These are phyloP conservation scores for Fusarium clavum DNA, from an alignment of 2,329 filamentous ascomycete genomes.

Conservation along the genomic window DNA sequence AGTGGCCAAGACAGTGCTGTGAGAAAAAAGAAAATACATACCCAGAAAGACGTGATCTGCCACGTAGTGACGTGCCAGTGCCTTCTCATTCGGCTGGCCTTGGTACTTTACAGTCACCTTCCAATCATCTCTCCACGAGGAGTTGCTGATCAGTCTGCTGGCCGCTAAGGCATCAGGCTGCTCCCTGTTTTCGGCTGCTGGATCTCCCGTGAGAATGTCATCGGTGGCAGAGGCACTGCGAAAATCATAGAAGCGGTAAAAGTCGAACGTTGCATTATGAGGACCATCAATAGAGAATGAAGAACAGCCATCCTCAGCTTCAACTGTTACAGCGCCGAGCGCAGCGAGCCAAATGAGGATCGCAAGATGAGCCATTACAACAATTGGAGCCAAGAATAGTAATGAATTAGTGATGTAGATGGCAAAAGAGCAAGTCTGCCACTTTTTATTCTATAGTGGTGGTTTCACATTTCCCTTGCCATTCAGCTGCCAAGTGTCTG, in stretches of 20 bases:
- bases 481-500: not conserved
- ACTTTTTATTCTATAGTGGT: not conserved
- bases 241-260: constrained; percentile 6
- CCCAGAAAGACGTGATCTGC: not conserved
- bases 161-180: not conserved
- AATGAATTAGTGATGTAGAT: not conserved
- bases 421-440: not conserved
- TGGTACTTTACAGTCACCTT: not conserved
- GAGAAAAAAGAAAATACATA: not conserved
- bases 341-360: not conserved
- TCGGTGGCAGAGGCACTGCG: not conserved
- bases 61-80: not conserved
- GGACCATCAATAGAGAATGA: not conserved
- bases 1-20: not conserved
- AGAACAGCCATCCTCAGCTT: not conserved
- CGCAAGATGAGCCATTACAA: not conserved
- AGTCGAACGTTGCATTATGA: not conserved
- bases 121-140: constrained; percentile 6
- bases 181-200: not conserved
- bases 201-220: not conserved
- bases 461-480: too few relatives aligned
- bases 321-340: not conserved
- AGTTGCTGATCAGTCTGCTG: not conserved
- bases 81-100: not conserved
- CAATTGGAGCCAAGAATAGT: not conserved